A percentile compares a stretch with the other conserved stretches of the same genome.
These are phyloP conservation scores for Sporothrix mexicana DNA, from an alignment of 2,329 filamentous ascomycete genomes.

Conservation along the genomic window DNA sequence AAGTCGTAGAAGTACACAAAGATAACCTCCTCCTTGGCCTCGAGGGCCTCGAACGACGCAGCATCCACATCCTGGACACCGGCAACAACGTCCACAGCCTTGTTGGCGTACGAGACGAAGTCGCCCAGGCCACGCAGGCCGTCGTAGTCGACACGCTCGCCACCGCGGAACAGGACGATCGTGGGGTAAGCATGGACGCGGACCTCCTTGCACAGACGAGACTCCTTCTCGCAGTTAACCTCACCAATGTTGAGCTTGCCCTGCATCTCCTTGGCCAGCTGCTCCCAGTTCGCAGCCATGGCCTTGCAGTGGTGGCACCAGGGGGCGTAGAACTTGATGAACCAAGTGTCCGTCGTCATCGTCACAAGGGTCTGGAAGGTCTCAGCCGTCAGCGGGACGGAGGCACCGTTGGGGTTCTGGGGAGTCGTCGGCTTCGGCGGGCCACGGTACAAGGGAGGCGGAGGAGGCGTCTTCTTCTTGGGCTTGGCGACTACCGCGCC, in stretches of 20 bases:
- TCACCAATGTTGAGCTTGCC: conserved; percentile 90
- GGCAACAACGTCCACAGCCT: conserved; percentile 76
- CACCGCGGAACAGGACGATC: conserved; percentile 88
- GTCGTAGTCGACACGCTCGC: conserved; percentile 90
- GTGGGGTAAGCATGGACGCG: conserved; percentile 82
- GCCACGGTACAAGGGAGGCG: conserved; percentile 42
- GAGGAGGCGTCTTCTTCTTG: conserved; percentile 39
- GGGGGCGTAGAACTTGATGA: conserved; percentile 97
- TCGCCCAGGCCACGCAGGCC: conserved; percentile 92
- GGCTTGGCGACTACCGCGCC: conserved; percentile 34
- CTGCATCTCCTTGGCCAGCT: conserved; percentile 90
- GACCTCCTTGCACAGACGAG: conserved; percentile 90
- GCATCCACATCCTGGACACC: conserved; percentile 84
- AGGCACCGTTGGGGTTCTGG: conserved; percentile 77
- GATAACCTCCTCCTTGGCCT: conserved; percentile 92
- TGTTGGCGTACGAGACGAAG: conserved; percentile 83
- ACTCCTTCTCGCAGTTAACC: conserved; percentile 90
- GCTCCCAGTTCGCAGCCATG: conserved; percentile 86
- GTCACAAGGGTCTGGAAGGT: conserved; percentile 86
- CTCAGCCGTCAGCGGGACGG: conserved; percentile 77
- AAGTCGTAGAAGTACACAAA: conserved; percentile 98
- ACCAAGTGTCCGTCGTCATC: conserved; percentile 89
- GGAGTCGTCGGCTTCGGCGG: conserved; percentile 59
- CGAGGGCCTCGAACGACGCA: conserved; percentile 76
- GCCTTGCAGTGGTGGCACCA: conserved; percentile 97